Base-by-base conservation (phyloP, 2,329 filamentous ascomycete species). In the Calonectria crousiana region DNA sequence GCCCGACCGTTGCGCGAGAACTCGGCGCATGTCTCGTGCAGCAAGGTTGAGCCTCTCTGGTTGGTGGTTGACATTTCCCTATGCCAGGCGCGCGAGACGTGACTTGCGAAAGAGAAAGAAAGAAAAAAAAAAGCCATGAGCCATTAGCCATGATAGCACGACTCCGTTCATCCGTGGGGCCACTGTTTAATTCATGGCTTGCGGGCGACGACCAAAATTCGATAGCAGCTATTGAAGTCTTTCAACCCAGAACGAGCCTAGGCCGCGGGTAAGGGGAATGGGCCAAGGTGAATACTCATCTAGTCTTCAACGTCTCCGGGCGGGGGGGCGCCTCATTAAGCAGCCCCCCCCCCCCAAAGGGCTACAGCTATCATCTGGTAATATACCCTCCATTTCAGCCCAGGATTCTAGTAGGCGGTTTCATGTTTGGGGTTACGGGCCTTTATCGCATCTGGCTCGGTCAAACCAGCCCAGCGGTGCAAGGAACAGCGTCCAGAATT, bases 251-350 rank as follows among this genome's bases (percentile, higher is more conserved):
- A 73, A 66, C 26, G 20, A 52, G 71, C 49, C 52, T 69, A 73
- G 71, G 23, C 32, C 58, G 36, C 71, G 71, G 66, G 58, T 73
- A 69, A 60, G 71, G 58, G 71, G 71, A 69, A 66, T 36, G 58
- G 49, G 44, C 44, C 44, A 3, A 23, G 44, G 47, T 41, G n/a
- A n/a, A n/a, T n/a, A 38, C 56, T 69, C 47, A 23, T 69, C 47
- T 32, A 65, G 32, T 53, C 36, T 56, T 56, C 23, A 38, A 32
- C 65, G 32, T 67, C 53, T 13, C 30, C 34, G 34, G 34, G n/a
- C n/a, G 38, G 38, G 16, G n/a, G 65, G 49, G 11, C 1, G 6
- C n/a, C 23, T 67, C 44, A 32, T 67, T 51, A 30, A 52, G 44
- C 36, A 52, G 16, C 14, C 23, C n/a, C 14, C n/a, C n/a, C n/a